Percentiles rank a stretch among this genome's conserved stretches.
Evolutionary conservation across 225 moss, liverwort and hornwort genomes (phyloP).

Genomic region (Climacium dendroides): DNA sequence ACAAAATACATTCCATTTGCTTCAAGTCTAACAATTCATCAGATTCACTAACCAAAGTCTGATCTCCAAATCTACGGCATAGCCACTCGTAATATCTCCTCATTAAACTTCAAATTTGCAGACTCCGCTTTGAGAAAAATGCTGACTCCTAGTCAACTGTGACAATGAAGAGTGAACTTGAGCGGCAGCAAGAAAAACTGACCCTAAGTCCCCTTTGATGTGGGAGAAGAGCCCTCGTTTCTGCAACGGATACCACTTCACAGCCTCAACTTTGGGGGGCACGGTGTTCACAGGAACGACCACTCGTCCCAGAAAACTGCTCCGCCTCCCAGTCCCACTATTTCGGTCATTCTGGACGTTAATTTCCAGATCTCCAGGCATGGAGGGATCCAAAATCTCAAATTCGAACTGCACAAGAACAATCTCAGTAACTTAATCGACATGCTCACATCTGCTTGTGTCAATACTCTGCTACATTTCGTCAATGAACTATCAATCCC

Average conservation of each 20-base stretch:
- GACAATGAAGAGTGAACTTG: not conserved
- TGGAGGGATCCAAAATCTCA: conserved; percentile 16
- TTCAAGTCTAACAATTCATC: not conserved
- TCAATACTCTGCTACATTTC: not conserved
- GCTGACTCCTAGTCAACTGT: too few species aligned
- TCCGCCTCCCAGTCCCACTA: conserved; percentile 45
- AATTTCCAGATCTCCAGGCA: conserved; percentile 52
- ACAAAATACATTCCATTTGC: not conserved
- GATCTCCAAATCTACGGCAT: not conserved
- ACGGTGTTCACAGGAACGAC: conserved; percentile 16
- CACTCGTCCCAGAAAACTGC: conserved; percentile 18
- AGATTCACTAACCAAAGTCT: not conserved
- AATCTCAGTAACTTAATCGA: too few species aligned
- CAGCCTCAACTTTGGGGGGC: conserved; percentile 41
- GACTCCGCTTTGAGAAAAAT: too few species aligned
- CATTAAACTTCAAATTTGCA: too few species aligned
- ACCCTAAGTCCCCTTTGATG: conserved; percentile 87
- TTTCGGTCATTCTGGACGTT: conserved; percentile 48
- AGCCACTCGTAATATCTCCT: not conserved
- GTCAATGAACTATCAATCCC: not conserved
- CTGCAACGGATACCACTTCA: conserved; percentile 68
- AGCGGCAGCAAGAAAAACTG: not conserved
- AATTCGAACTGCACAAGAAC: conserved; percentile 60
- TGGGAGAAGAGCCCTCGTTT: conserved; percentile 72
- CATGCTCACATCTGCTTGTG: not conserved